Base-by-base conservation (phyloP, 169 alveolate genomes). In the Plasmodium vivax region DNA sequence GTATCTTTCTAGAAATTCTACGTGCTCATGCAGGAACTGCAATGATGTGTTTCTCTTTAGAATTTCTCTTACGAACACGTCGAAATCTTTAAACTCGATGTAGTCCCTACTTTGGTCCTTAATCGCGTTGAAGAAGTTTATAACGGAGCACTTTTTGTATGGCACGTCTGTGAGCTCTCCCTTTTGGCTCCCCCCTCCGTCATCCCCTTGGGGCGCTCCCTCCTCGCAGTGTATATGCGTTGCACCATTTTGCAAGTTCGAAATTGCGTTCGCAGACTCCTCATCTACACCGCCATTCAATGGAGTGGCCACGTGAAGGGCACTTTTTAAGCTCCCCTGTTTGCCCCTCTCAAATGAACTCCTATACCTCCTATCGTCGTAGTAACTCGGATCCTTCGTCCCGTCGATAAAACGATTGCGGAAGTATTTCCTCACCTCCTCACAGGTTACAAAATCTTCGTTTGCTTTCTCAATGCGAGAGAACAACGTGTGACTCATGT, bases 1-100 rank as follows among this genome's bases (percentile, higher is more conserved):
- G 83, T 90, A 90, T 54, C 94, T 90, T 81, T 90, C 94, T 62
- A 90, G 51, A 90, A 81, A 90, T 23, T 90, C 94, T n/a, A 56
- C 56, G 68, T 90, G 94, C 9, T 74, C 91, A 71, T 80, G 83
- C 47, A 90, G 73, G 68, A 90, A 90, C 9, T 90, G 83, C 3
- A 90, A 58, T 6, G 94, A 90, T 41, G 72, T 90, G 34, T 90
- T 90, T 71, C 94, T 90, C 27, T 47, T 79, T 41, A 90, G 73
- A 27, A 90, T 68, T 81, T 90, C 94, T 30, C 94, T 90, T 90
- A 90, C 6, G 43, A 80, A 90, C 74, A 32, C 30, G 71, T 90
- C 94, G 54, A 90, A 90, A 81, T 90, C 94, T 43, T 90, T 90
- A 51, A 90, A 90, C 51, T 80, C 92, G 27, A 90, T 27, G 41